Evolutionary conservation across 805 yeast genomes (phyloP).

Genomic region (Zygosaccharomyces bailii): DNA sequence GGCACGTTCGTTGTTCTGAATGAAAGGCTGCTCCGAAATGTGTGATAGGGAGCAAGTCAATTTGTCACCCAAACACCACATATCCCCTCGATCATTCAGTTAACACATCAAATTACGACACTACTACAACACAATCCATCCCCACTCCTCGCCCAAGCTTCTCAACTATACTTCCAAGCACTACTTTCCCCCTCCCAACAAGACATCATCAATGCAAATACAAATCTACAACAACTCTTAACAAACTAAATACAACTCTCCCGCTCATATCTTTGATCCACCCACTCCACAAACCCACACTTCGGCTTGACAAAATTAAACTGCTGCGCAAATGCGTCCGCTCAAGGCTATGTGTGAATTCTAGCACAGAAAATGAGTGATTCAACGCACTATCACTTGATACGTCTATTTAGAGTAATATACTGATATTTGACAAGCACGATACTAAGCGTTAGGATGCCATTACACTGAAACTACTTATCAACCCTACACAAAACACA

Average conservation of each 20-base stretch:
- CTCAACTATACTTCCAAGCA: slow-evolving; percentile 19
- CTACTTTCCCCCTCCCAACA: slow-evolving; percentile 19
- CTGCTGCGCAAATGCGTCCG: slow-evolving; percentile 27
- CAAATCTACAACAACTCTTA: slow-evolving; percentile 17
- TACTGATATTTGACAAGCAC: too few species aligned
- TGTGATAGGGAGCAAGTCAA: too few species aligned
- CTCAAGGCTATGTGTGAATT: slow-evolving; percentile 23
- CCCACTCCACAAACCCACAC: slow-evolving; percentile 18
- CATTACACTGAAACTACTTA: too few species aligned
- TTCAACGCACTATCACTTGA: too few species aligned
- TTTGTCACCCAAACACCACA: slow-evolving; percentile 5
- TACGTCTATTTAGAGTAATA: slow-evolving; percentile 24
- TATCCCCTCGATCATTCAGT: slow-evolving; percentile 14
- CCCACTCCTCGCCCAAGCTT: slow-evolving; percentile 19
- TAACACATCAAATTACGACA: slow-evolving; percentile 22
- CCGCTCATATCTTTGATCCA: slow-evolving; percentile 23
- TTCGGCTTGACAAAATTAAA: slow-evolving; percentile 29
- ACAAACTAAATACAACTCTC: slow-evolving; percentile 14
- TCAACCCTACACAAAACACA: too few species aligned
- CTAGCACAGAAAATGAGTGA: slow-evolving; percentile 19
- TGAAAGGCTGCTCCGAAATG: too few species aligned
- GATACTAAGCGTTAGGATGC: too few species aligned
- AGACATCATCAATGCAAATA: slow-evolving; percentile 20
- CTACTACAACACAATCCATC: slow-evolving; percentile 18
- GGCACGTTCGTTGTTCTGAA: too few species aligned